These are phyloP conservation scores for Lecanosticta acicola DNA, from an alignment of 2,329 filamentous ascomycete species.

Conservation along the genomic window DNA sequence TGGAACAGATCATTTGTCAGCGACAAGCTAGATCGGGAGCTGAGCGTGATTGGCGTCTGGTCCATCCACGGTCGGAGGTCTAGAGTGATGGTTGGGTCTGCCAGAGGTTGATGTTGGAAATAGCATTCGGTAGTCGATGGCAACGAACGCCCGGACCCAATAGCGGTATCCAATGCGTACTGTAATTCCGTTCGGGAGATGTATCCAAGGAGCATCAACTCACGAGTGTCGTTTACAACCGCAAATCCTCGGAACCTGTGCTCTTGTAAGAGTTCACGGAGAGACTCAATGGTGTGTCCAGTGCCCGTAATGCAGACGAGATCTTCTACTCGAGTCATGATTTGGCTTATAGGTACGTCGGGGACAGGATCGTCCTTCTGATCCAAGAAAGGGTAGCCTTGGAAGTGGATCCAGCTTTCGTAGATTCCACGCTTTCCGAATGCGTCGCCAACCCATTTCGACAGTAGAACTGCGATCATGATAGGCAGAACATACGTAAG, in stretches of 20 bases:
- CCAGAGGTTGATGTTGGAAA: constrained; percentile 77
- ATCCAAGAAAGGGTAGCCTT: constrained; percentile 92
- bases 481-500: constrained; percentile 95
- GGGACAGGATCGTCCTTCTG: constrained; percentile 80
- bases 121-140: constrained; percentile 69
- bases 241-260: constrained; percentile 88
- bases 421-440: constrained; percentile 92
- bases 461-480: constrained; percentile 97
- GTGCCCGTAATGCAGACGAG: constrained; percentile 81
- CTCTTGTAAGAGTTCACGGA: constrained; percentile 63
- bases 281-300: constrained; percentile 69
- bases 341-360: constrained; percentile 75
- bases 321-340: constrained; percentile 92
- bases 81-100: constrained; percentile 69
- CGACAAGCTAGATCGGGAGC: constrained; percentile 68
- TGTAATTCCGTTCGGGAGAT: constrained; percentile 86
- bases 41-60: constrained; percentile 89
- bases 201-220: constrained; percentile 80
- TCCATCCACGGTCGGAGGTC: constrained; percentile 98
- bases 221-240: constrained; percentile 70
- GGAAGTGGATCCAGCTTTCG: constrained; percentile 95
- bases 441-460: constrained; percentile 96
- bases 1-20: constrained; percentile 92
- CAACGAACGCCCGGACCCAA: constrained; percentile 52
- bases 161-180: constrained; percentile 67